These are phyloP conservation scores for Ailanthus altissimus DNA, from an alignment of 345 rosid genomes.

Conservation along the genomic window DNA sequence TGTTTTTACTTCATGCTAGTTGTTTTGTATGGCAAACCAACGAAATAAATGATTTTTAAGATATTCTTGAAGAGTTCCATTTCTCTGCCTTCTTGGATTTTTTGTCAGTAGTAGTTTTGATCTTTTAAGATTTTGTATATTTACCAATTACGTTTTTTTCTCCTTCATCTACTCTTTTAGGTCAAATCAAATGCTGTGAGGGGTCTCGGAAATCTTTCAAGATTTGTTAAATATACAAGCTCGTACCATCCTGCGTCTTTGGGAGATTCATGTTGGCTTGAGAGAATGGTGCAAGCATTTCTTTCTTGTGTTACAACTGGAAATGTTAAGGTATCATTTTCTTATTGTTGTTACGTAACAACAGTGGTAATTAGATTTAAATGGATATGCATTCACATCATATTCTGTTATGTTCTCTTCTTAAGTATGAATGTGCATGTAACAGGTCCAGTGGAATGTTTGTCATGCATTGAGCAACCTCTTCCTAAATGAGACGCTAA, in stretches of 20 bases:
- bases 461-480: slow-evolving; percentile 89
- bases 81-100: neutral
- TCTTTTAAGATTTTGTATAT: neutral
- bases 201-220: slow-evolving; percentile 83
- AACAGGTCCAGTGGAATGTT: slow-evolving; percentile 98
- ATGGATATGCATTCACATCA: neutral
- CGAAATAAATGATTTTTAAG: neutral
- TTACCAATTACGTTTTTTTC: neutral
- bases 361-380: neutral
- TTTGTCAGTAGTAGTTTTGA: neutral
- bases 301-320: slow-evolving; percentile 95
- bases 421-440: slow-evolving; percentile 24
- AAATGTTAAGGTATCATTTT: slow-evolving; percentile 78
- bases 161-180: slow-evolving; percentile 30
- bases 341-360: neutral
- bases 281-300: slow-evolving; percentile 84
- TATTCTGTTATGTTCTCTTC: slow-evolving; percentile 13
- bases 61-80: neutral
- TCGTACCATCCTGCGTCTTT: slow-evolving; percentile 32
- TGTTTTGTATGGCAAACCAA: neutral
- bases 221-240: slow-evolving; percentile 46
- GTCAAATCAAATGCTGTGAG: slow-evolving; percentile 89
- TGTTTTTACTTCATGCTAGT: neutral
- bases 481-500: slow-evolving; percentile 72
- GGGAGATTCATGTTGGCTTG: slow-evolving; percentile 50